A percentile compares a stretch with the other conserved stretches of the same genome.
These are phyloP conservation scores for Microcos paniculata DNA, from an alignment of 345 rosid genomes.

Conservation along the genomic window DNA sequence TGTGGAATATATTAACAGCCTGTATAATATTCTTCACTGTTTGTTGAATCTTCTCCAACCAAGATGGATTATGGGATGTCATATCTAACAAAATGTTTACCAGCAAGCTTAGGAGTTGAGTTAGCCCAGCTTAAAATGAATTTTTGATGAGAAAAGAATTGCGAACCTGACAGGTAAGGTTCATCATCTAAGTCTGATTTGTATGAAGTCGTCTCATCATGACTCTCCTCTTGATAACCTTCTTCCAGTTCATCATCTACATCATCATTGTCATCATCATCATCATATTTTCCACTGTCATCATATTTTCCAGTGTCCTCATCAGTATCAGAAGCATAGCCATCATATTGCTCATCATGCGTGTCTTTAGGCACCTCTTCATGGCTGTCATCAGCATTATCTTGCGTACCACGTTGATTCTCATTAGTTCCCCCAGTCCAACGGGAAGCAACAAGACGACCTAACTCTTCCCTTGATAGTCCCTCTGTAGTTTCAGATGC, in stretches of 20 bases:
- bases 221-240: constrained; percentile 48
- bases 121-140: constrained; percentile 13
- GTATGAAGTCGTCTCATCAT: constrained; percentile 50
- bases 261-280: constrained; percentile 55
- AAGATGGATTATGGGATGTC: constrained; percentile 47
- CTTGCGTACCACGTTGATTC: constrained; percentile 39
- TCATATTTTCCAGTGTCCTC: constrained; percentile 47
- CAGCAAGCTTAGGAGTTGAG: background rate
- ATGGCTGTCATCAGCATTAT: constrained; percentile 39
- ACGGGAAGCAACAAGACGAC: constrained; percentile 93
- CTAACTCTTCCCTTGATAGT: constrained; percentile 88
- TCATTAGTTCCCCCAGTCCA: constrained; percentile 85
- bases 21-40: constrained; percentile 56
- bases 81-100: constrained; percentile 36
- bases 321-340: constrained; percentile 68
- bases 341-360: constrained; percentile 55
- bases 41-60: constrained; percentile 82
- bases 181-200: constrained; percentile 57
- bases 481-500: constrained; percentile 51
- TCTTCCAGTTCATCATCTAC: constrained; percentile 52
- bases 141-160: background rate
- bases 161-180: constrained; percentile 60
- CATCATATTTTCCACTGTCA: constrained; percentile 39
- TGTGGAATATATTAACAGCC: constrained; percentile 72
- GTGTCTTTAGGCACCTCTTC: constrained; percentile 45